Conservation (phyloP, 2,329 filamentous ascomycete genomes). For the Dissoconium aciculare region DNA sequence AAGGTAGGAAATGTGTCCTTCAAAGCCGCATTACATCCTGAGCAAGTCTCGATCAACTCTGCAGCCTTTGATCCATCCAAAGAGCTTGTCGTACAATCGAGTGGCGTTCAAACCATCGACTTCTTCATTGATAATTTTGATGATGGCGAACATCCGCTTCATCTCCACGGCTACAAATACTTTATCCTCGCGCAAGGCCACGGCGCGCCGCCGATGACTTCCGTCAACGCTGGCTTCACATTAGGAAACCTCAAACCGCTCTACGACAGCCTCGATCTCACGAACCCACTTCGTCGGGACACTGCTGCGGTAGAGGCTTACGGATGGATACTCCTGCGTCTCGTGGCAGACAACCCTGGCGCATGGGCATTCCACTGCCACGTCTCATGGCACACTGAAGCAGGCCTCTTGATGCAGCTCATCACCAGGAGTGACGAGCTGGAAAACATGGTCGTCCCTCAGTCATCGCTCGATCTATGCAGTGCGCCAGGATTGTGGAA, state of each 20-base stretch:
- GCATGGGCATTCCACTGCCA: slow-evolving; percentile 47
- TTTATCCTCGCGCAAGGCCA: slow-evolving; percentile 24
- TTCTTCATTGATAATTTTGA: slow-evolving; percentile 24
- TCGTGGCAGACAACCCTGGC: slow-evolving; percentile 43
- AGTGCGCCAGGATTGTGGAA: slow-evolving; percentile 33
- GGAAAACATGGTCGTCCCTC: slow-evolving; percentile 30
- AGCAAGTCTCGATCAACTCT: slow-evolving; percentile 6
- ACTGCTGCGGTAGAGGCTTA: slow-evolving; percentile 40
- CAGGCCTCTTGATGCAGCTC: slow-evolving; percentile 47
- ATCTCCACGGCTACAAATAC: slow-evolving; percentile 26
- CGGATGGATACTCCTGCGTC: slow-evolving; percentile 40
- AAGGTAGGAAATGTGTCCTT: slow-evolving; percentile 18
- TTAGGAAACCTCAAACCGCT: slow-evolving; percentile 18
- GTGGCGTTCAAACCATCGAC: slow-evolving; percentile 24
- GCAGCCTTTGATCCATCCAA: slow-evolving; percentile 12
- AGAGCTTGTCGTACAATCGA: slow-evolving; percentile 26
- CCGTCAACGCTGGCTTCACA: slow-evolving; percentile 12
- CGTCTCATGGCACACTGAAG: slow-evolving; percentile 43
- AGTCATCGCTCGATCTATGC: slow-evolving; percentile 35
- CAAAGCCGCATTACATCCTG: slow-evolving; percentile 4
- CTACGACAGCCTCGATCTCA: slow-evolving; percentile 23
- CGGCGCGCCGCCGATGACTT: slow-evolving; percentile 19
- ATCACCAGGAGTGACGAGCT: slow-evolving; percentile 36
- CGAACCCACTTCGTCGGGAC: slow-evolving; percentile 36
- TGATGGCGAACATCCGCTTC: slow-evolving; percentile 24